phyloP scores from a whole-genome alignment of 2,329 filamentous ascomycete genomes.

The Fusarium nodosum region DNA sequence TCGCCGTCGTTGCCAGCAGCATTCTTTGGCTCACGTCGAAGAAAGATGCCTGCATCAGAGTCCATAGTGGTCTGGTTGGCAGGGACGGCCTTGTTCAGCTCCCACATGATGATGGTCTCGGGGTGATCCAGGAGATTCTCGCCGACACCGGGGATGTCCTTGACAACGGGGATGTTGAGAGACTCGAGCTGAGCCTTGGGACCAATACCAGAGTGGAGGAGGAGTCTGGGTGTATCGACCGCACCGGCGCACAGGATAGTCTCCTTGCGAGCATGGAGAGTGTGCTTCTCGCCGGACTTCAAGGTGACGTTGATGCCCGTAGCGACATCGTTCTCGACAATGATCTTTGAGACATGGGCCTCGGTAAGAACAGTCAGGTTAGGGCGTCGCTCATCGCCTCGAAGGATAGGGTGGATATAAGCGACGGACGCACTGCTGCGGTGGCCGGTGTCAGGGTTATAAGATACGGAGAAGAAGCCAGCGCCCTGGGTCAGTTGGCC shows the following conservation, averaged over 20 bases:
- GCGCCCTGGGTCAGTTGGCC: conserved; percentile 82
- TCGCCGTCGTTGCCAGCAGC: conserved; percentile 77
- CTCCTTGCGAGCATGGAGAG: conserved; percentile 77
- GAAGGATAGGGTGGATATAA: conserved; percentile 92
- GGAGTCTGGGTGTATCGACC: conserved; percentile 80
- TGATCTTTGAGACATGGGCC: conserved; percentile 87
- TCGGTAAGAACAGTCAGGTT: conserved; percentile 91
- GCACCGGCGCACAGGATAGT: conserved; percentile 85
- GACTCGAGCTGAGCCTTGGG: conserved; percentile 66
- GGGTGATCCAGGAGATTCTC: conserved; percentile 73
- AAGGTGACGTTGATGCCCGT: conserved; percentile 78
- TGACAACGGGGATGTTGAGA: conserved; percentile 68
- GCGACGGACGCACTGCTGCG: conserved; percentile 90
- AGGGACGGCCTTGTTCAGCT: conserved; percentile 82
- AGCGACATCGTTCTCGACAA: conserved; percentile 77
- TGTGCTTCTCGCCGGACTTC: conserved; percentile 65
- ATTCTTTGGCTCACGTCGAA: conserved; percentile 80
- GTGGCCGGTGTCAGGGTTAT: conserved; percentile 89
- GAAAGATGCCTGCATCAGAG: conserved; percentile 89
- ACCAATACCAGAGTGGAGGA: conserved; percentile 70
- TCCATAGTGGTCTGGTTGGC: conserved; percentile 90
- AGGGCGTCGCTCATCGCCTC: conserved; percentile 82
- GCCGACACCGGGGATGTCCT: conserved; percentile 70
- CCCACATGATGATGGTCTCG: conserved; percentile 75
- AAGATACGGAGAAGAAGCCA: conserved; percentile 91